Conservation (phyloP, 2,329 filamentous ascomycete species). For the Alternaria alternata region DNA sequence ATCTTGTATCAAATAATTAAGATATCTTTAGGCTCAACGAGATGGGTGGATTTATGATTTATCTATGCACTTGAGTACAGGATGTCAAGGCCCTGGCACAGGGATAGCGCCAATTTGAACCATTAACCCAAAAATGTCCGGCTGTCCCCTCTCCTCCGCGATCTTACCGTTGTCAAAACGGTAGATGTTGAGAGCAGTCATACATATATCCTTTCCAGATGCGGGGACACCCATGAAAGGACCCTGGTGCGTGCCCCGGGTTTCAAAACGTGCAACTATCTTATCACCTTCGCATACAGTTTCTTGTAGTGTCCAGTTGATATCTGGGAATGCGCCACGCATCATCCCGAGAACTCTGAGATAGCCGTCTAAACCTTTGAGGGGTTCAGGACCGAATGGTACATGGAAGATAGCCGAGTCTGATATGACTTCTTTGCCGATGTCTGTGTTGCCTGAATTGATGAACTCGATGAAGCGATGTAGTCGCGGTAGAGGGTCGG, state of each 20-base stretch:
- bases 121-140: too few relatives aligned
- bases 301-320: constrained; percentile 8
- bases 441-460: neutral
- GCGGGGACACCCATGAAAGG: neutral
- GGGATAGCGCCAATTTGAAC: too few relatives aligned
- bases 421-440: neutral
- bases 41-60: neutral
- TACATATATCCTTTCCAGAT: neutral
- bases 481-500: too few relatives aligned
- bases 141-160: too few relatives aligned
- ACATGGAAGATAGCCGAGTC: neutral
- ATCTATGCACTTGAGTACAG: neutral
- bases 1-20: neutral
- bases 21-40: neutral
- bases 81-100: neutral
- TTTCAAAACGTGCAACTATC: neutral
- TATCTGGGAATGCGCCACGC: constrained; percentile 5
- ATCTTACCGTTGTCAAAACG: too few relatives aligned
- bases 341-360: constrained; percentile 7
- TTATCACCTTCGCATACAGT: constrained; percentile 6
- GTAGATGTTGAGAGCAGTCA: too few relatives aligned
- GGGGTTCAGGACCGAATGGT: neutral
- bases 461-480: neutral
- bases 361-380: neutral
- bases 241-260: constrained; percentile 2